phyloP scores from a whole-genome alignment of 257 asterid genomes.

The Scutellaria baicalensis region DNA sequence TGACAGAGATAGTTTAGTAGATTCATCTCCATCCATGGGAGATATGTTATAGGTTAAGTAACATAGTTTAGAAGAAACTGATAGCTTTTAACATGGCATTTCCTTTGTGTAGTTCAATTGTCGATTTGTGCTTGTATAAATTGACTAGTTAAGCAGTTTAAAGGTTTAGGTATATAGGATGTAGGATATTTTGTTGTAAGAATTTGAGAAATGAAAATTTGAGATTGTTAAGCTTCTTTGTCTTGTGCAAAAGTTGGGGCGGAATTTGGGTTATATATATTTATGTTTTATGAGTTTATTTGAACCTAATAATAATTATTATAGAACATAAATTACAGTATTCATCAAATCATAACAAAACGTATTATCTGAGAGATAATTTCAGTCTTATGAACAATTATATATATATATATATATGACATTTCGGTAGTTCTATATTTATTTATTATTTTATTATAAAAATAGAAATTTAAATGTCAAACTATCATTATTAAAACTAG shows the following conservation, averaged over 20 bases:
- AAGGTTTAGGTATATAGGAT: slow-evolving; percentile 21
- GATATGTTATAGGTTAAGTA: slow-evolving; percentile 12
- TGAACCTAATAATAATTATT: no score
- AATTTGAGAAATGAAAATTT: slow-evolving; percentile 5
- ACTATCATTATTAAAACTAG: no score
- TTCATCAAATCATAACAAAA: no score
- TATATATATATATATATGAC: no score
- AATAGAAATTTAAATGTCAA: no score
- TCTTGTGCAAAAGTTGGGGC: not conserved
- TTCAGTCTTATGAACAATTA: no score
- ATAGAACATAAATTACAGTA: not conserved
- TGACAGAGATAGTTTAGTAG: slow-evolving; percentile 14
- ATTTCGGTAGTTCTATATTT: no score
- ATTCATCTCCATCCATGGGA: slow-evolving; percentile 18
- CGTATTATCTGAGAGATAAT: no score
- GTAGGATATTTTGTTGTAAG: not conserved
- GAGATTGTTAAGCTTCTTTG: not conserved
- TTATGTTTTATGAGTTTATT: no score
- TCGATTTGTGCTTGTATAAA: not conserved
- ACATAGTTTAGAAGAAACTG: not conserved
- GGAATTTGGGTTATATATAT: not conserved
- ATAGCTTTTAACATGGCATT: not conserved
- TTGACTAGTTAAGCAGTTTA: slow-evolving; percentile 10
- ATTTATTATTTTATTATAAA: no score
- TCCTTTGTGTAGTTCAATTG: not conserved